Evolutionary conservation across 139 green algal species (phyloP).

Genomic region (Chlorella sp.): DNA sequence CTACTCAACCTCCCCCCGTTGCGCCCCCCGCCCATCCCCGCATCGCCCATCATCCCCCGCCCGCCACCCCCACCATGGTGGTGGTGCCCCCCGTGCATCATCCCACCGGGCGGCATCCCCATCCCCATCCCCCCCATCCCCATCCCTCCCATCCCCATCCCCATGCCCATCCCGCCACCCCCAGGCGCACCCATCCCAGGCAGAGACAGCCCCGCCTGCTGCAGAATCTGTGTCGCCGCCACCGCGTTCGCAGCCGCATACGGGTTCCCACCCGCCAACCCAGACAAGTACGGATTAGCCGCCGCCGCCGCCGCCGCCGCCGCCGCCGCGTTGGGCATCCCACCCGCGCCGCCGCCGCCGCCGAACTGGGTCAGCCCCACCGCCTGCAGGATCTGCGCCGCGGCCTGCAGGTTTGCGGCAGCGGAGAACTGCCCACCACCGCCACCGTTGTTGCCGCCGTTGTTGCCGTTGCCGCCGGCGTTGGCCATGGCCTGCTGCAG

Average conservation of each 20-base stretch:
- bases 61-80: background rate
- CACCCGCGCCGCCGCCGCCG: no score
- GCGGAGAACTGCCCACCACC: background rate
- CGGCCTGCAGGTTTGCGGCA: slow-evolving; percentile 6
- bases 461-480: slow-evolving; percentile 28
- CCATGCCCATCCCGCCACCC: background rate
- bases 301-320: no score
- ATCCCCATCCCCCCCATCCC: background rate
- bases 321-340: background rate
- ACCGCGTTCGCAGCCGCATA: background rate
- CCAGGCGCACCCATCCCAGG: slow-evolving; percentile 5
- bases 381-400: slow-evolving; percentile 15
- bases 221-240: slow-evolving; percentile 22
- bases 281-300: no score
- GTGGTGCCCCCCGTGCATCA: no score
- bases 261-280: background rate
- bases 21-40: background rate
- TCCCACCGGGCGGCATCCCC: slow-evolving; percentile 8
- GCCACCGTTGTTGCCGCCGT: slow-evolving; percentile 21
- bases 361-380: background rate
- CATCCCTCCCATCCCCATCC: background rate
- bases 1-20: slow-evolving; percentile 62
- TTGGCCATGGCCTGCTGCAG: slow-evolving; percentile 36
- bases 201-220: slow-evolving; percentile 26
- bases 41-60: background rate